Base-by-base conservation (phyloP, 148 eudicot genomes). In the Nepenthes mirabilis region DNA sequence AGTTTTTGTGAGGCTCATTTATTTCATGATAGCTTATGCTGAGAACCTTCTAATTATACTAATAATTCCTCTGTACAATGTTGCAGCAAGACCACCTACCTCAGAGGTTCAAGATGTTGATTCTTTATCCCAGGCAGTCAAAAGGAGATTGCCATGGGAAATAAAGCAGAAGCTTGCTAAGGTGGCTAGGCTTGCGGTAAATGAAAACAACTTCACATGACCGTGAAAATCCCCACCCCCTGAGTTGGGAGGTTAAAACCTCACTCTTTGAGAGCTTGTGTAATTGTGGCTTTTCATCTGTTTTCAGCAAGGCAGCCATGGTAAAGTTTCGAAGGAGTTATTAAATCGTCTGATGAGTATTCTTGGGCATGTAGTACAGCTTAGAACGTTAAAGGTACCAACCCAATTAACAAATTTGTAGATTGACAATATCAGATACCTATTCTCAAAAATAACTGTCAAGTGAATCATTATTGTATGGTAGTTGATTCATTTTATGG, bases 131-230 rank as follows among this genome's bases (percentile, higher is more conserved):
- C 98, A 86, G 81, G 74, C 76, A 34, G 72, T 81, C 73, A 89
- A 94, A 78, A 84, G 88, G 81, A 89, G 99, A 67, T 81, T 94
- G 76, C 87, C 97, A 34, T 85, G 79, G 50, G 97, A 89, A 73
- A 79, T 94, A 52, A 94, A 94, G 79, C 90, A 79, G 77, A 86
- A 83, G 83, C 85, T 94, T 73, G 96, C 88, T 57, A 94, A 86
- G 89, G 91, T 94, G 70, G 91, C 97, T 60, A 84, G 97, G 79
- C 57, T 79, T 62, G 79, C 91, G 84, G 99, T 94, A 93, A 68
- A 50, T 57, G 55, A 60, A 58, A 35, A 2, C 52, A 60, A 35
- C 34, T 33, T 23, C 6, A 45, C 48, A 45, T 45, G 8, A 48
- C 2, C 37, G 32, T 34, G 35, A 47, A 3, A 6, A 37, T 43